Evolutionary conservation across 2,329 filamentous ascomycete species (phyloP).

Genomic region (Pyrenophora teres): DNA sequence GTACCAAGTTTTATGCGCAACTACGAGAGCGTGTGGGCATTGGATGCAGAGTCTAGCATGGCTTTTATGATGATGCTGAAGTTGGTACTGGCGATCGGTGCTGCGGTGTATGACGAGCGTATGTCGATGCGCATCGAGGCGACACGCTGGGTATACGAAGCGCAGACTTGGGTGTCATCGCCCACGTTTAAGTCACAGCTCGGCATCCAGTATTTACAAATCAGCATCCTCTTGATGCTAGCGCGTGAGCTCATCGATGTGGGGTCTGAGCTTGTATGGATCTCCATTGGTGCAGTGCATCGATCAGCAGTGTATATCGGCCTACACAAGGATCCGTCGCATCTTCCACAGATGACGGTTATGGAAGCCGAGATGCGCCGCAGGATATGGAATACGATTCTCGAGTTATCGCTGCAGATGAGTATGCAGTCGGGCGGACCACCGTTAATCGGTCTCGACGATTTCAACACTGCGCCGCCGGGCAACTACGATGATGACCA

Average conservation of each 20-base stretch:
- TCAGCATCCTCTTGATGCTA: slow-evolving; percentile 46
- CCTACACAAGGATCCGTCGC: slow-evolving; percentile 48
- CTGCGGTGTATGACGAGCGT: slow-evolving; percentile 55
- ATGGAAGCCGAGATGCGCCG: slow-evolving; percentile 38
- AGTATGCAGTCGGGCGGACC: slow-evolving; percentile 46
- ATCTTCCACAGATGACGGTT: slow-evolving; percentile 32
- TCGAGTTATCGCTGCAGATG: slow-evolving; percentile 47
- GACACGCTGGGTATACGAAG: slow-evolving; percentile 63
- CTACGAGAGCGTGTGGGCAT: slow-evolving; percentile 58
- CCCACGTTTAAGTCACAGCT: slow-evolving; percentile 60
- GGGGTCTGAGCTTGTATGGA: slow-evolving; percentile 45
- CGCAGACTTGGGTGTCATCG: slow-evolving; percentile 59
- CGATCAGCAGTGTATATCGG: slow-evolving; percentile 49
- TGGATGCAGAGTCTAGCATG: slow-evolving; percentile 35
- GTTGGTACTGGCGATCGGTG: slow-evolving; percentile 63
- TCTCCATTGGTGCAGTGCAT: slow-evolving; percentile 46
- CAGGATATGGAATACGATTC: slow-evolving; percentile 40
- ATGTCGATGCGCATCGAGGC: slow-evolving; percentile 58
- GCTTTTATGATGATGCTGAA: slow-evolving; percentile 63
- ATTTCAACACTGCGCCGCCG: slow-evolving; percentile 47
- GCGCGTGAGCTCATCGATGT: slow-evolving; percentile 45
- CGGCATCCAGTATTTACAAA: slow-evolving; percentile 58
- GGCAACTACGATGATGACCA: slow-evolving; percentile 51
- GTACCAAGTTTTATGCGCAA: slow-evolving; percentile 56
- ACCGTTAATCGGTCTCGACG: slow-evolving; percentile 41